Base-by-base conservation (phyloP, 306 rosid genomes). In the Quercus ilex region DNA sequence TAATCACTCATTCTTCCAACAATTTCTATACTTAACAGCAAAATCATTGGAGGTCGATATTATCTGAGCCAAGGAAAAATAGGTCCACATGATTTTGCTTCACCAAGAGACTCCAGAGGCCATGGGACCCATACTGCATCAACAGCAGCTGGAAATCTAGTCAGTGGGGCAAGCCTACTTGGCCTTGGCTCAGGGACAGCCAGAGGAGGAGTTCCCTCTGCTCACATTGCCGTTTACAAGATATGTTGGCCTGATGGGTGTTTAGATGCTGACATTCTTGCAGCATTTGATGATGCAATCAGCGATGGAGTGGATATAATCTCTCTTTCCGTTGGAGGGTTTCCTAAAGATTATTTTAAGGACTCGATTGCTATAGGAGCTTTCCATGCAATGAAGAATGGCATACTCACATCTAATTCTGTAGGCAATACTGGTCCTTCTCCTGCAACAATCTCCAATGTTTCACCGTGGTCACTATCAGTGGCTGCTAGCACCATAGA, bases 201-300 rank as follows among this genome's bases (percentile, higher is more conserved):
- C 5, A 73, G 93, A 41, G 91, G 91, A 12, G 91, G 85, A 1
- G 87, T 77, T 12, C 82, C 84, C 28, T 59, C 84, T 2, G 91
- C 93, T 4, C 88, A 90, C 28, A 67, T 90, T 21, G 93, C 90
- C 5, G 73, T 78, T 46, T 90, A 87, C 71, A 91, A 91, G 83
- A 85, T 53, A 5, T 89, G 92, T 55, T 91, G 88, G 91, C 0
- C 0, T 3, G 78, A 75, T 43, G 89, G 83, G 1, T 86, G 92
- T 59, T 1, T 0, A 9, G 83, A 64, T 6, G 82, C 78, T 12
- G 85, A 84, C 57, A 78, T 87, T 20, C 89, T 89, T 3, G 87
- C 86, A 6, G 93, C 91, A n/a, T 90, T 87, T 52, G 91, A 90
- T 49, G 82, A 87, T 58, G 93, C 88, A 10, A 90, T 90, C 20